A percentile compares a stretch with the other conserved stretches of the same genome.
These are phyloP conservation scores for Psilocybe sp. DNA, from an alignment of 768 basidiomycete genomes.

Conservation along the genomic window DNA sequence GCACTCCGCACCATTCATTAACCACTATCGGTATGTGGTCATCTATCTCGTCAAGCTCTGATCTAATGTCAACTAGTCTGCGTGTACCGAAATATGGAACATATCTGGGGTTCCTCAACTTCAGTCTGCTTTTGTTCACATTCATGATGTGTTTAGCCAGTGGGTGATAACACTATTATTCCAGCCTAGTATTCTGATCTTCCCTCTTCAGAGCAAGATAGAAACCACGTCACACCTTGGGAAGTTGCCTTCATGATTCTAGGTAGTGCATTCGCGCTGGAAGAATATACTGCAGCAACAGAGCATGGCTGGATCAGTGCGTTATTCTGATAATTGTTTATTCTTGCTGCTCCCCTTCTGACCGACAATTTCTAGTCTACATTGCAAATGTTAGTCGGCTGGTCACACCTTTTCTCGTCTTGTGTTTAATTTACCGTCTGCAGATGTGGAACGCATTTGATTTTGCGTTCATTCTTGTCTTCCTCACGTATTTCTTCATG, in stretches of 20 bases:
- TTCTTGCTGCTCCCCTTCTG: not conserved
- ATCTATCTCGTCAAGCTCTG: not conserved
- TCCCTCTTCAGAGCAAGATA: constrained; percentile 49
- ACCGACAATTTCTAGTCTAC: constrained; percentile 53
- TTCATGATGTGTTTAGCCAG: constrained; percentile 77
- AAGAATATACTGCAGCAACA: constrained; percentile 84
- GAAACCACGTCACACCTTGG: constrained; percentile 48
- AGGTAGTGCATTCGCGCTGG: constrained; percentile 73
- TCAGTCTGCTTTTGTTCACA: constrained; percentile 59
- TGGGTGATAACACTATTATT: constrained; percentile 32
- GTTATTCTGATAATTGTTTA: constrained; percentile 23
- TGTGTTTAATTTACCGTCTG: not conserved
- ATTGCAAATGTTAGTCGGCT: constrained; percentile 64
- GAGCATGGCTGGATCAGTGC: constrained; percentile 87
- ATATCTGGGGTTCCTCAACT: constrained; percentile 77
- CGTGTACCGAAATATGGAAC: constrained; percentile 81
- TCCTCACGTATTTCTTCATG: constrained; percentile 62
- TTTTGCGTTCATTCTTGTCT: constrained; percentile 68
- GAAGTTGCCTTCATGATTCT: constrained; percentile 77
- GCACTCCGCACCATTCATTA: constrained; percentile 65
- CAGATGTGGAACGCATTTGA: constrained; percentile 94
- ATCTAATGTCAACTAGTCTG: constrained; percentile 38
- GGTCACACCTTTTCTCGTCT: not conserved
- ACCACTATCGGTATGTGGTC: constrained; percentile 69
- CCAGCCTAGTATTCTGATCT: not conserved